These are phyloP conservation scores for Saccharomycopsis olivae DNA, from an alignment of 805 yeast genomes.

Conservation along the genomic window DNA sequence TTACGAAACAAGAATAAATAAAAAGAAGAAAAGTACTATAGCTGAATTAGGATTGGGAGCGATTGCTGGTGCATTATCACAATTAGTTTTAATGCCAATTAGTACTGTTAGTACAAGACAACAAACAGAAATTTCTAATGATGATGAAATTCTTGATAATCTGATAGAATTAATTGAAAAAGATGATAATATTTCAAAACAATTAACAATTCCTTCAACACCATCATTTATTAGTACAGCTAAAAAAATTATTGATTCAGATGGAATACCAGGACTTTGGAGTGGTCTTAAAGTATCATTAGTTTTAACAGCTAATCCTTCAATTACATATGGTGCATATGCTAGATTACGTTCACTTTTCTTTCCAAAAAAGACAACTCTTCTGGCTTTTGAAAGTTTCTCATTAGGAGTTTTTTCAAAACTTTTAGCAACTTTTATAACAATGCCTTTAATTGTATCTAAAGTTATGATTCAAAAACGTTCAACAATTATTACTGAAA, in stretches of 20 bases:
- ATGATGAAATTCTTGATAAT: too few species aligned
- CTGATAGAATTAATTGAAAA: too few species aligned
- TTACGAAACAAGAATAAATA: constrained; percentile 33
- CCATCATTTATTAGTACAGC: constrained; percentile 32
- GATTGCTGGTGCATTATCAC: constrained; percentile 74
- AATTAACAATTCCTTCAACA: too few species aligned
- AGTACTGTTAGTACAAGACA: constrained; percentile 63
- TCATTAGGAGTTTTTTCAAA: constrained; percentile 71
- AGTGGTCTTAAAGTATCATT: constrained; percentile 72
- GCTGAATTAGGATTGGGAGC: constrained; percentile 70
- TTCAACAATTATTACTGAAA: constrained; percentile 20
- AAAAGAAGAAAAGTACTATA: constrained; percentile 38
- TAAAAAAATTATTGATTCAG: constrained; percentile 43
- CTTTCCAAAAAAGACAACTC: constrained; percentile 21
- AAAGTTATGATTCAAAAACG: constrained; percentile 66
- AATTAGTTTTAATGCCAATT: constrained; percentile 71
- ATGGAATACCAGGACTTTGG: constrained; percentile 71
- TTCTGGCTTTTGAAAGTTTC: constrained; percentile 58
- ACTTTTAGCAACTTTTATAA: constrained; percentile 65
- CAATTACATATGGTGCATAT: constrained; percentile 76
- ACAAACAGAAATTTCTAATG: constrained; percentile 37
- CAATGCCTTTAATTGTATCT: constrained; percentile 79
- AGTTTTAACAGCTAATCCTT: constrained; percentile 71
- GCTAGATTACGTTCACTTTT: constrained; percentile 52
- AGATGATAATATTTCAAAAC: constrained; percentile 11